These are phyloP conservation scores for Exophiala sp. DNA, from an alignment of 2,329 filamentous ascomycete species.

Conservation along the genomic window DNA sequence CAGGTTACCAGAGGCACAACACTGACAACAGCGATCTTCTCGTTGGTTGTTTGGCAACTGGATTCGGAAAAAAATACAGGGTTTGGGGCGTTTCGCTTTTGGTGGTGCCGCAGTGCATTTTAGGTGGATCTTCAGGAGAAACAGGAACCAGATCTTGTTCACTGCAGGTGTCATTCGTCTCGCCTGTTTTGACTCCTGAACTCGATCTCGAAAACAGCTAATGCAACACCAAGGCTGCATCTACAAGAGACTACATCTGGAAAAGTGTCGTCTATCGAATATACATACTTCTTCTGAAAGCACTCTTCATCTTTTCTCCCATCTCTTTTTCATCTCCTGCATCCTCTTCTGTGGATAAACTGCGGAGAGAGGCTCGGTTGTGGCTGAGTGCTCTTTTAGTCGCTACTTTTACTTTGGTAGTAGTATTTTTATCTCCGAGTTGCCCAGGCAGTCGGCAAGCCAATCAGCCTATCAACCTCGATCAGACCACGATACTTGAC, in stretches of 20 bases:
- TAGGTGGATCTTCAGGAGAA: conserved; percentile 1
- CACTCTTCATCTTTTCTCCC: conserved; percentile 3
- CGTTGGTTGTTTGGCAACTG: neutral
- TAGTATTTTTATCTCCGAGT: conserved; percentile 9
- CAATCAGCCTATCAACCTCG: neutral
- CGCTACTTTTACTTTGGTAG: neutral
- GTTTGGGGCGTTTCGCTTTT: neutral
- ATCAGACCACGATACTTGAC: neutral
- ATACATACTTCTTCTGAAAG: too few species aligned
- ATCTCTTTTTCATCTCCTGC: neutral
- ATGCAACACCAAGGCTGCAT: neutral
- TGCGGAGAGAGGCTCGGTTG: conserved; percentile 10
- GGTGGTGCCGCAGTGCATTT: too few species aligned
- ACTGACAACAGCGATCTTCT: neutral
- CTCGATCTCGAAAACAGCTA: neutral
- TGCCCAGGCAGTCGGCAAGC: conserved; percentile 2
- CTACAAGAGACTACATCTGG: neutral
- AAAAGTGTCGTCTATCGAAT: neutral
- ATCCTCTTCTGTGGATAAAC: neutral
- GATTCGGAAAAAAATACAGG: conserved; percentile 1
- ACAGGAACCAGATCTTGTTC: conserved; percentile 1
- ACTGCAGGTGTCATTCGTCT: neutral
- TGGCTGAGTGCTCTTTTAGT: conserved; percentile 7
- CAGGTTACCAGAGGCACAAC: neutral
- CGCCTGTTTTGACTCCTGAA: neutral